These are phyloP conservation scores for Cicer judaicum DNA, from an alignment of 306 rosid species.

Conservation along the genomic window DNA sequence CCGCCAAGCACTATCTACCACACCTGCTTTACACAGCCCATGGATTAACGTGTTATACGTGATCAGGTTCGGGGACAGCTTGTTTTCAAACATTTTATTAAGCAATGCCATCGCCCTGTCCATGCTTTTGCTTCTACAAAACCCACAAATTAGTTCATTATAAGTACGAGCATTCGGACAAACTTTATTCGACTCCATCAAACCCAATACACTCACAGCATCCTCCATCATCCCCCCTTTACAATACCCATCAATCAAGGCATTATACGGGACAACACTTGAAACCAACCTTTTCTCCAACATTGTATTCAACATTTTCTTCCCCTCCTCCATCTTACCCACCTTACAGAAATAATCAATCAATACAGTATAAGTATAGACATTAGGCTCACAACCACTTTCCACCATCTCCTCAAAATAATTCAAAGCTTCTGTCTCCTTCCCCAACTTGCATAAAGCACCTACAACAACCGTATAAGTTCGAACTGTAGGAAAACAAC, in stretches of 20 bases:
- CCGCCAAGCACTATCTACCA: constrained; percentile 68
- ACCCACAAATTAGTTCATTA: constrained; percentile 79
- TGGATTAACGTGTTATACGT: constrained; percentile 77
- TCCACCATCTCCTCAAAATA: constrained; percentile 65
- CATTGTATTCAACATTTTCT: constrained; percentile 58
- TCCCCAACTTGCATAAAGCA: constrained; percentile 60
- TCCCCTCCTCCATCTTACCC: constrained; percentile 61
- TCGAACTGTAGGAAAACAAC: constrained; percentile 65
- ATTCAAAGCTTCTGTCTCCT: constrained; percentile 59
- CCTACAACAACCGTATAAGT: constrained; percentile 60
- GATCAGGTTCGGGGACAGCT: constrained; percentile 59
- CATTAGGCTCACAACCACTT: constrained; percentile 71
- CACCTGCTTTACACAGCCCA: constrained; percentile 74
- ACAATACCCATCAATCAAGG: constrained; percentile 78
- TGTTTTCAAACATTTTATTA: constrained; percentile 63
- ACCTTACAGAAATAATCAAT: constrained; percentile 66
- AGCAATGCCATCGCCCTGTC: constrained; percentile 82
- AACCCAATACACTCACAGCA: constrained; percentile 61
- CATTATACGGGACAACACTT: constrained; percentile 65
- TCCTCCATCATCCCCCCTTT: constrained; percentile 60
- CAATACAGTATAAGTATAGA: constrained; percentile 70
- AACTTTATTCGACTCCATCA: constrained; percentile 70
- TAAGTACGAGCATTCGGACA: constrained; percentile 67
- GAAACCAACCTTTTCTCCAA: constrained; percentile 67
- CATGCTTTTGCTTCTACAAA: constrained; percentile 62